Conservation (phyloP, 768 basidiomycete species). For the Rossbeevera mucosa region DNA sequence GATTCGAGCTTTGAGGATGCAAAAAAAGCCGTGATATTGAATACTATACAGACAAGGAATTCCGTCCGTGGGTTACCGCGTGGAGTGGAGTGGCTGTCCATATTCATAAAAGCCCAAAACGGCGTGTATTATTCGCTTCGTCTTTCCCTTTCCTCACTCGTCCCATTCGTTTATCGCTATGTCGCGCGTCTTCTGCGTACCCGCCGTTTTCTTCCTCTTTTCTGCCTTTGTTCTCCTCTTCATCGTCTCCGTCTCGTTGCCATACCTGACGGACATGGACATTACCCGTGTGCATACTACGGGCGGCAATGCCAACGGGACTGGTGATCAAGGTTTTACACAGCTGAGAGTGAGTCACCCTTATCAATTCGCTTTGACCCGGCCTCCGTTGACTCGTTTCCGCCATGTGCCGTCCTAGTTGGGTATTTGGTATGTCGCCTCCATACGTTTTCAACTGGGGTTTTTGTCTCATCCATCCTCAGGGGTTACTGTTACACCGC, state of each 20-base stretch:
- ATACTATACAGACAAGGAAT: not conserved
- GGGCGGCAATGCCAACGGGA: constrained; percentile 25
- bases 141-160: constrained; percentile 7
- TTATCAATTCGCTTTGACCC: not conserved
- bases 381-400: not conserved
- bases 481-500: constrained; percentile 63
- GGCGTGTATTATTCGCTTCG: constrained; percentile 1
- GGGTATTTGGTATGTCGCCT: constrained; percentile 57
- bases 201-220: constrained; percentile 53
- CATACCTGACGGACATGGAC: constrained; percentile 63
- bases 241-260: constrained; percentile 67
- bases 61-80: not conserved
- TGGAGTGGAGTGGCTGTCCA: not conserved
- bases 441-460: not conserved
- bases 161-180: constrained; percentile 20
- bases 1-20: no score
- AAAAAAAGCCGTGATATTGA: no score
- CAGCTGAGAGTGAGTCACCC: constrained; percentile 52
- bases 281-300: constrained; percentile 59
- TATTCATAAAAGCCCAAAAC: constrained; percentile 16
- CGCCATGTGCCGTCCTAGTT: constrained; percentile 39
- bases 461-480: constrained; percentile 4
- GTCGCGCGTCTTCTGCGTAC: constrained; percentile 55
- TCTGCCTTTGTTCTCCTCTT: constrained; percentile 62
- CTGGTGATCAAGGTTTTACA: constrained; percentile 28